Conservation (phyloP, 1,139 yeast species). For the Zygoascus meyerae region DNA sequence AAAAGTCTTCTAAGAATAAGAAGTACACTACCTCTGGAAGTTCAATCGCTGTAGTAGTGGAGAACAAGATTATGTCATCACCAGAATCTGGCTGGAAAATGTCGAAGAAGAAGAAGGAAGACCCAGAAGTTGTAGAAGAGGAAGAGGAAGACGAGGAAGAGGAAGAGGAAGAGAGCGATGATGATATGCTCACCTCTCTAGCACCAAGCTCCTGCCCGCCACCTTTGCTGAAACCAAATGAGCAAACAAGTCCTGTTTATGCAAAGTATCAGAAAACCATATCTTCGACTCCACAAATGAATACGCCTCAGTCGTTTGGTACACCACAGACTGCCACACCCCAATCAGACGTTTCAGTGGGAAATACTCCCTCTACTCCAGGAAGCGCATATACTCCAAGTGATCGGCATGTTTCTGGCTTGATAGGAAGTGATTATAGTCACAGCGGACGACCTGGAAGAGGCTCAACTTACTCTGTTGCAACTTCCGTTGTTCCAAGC, state of each 20-base stretch:
- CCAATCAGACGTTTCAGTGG: background rate
- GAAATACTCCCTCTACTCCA: background rate
- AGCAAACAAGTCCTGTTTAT: background rate
- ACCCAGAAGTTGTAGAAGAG: background rate
- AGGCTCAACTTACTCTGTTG: background rate
- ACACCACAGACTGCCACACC: background rate
- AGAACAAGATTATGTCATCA: background rate
- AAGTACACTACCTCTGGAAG: background rate
- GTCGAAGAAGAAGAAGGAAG: background rate
- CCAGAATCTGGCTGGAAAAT: background rate
- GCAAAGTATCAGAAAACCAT: background rate
- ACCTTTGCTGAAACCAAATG: background rate
- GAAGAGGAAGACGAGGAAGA: conserved; percentile 10
- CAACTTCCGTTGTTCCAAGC: background rate
- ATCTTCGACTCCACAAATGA: background rate
- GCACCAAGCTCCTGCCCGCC: conserved; percentile 19
- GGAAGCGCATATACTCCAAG: background rate
- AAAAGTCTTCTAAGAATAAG: background rate
- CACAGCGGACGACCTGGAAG: background rate
- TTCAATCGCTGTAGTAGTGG: conserved; percentile 3
- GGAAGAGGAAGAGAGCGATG: conserved; percentile 22
- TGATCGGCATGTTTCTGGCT: background rate
- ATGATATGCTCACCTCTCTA: conserved; percentile 25
- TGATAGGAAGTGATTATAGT: background rate
- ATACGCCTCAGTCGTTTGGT: background rate